Base-by-base conservation (phyloP, 495 filamentous ascomycete genomes). In the Trichoderma gamsii region DNA sequence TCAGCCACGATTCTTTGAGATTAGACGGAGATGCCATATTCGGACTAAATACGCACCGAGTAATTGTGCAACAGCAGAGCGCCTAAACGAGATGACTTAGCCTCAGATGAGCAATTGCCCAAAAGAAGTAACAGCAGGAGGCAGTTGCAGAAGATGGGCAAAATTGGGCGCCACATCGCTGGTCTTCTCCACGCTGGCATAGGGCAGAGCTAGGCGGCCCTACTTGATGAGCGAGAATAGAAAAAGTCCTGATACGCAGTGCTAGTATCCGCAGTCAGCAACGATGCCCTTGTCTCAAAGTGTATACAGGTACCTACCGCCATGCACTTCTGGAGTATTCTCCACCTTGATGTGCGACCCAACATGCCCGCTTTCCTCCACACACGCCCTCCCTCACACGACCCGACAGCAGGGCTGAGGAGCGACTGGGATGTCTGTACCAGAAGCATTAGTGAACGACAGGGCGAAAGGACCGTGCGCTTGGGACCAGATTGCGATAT, bases 401-500 rank as follows among this genome's bases (percentile, higher is more conserved):
- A 61, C 56, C 56, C 56, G 25, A 61, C 56, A 61, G 56, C 56
- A 61, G 56, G 56, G 56, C 56, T 61, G 56, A 61, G 56, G 27
- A 61, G 51, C 56, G 56, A 32, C 56, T 32, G 27, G 56, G 56
- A 61, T 61, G 12, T 32, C 44, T 61, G 12, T 32, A 23, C 56
- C 56, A 61, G 56, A 16, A 61, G 23, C 23, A 29, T 61, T 61
- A 61, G 56, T 61, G 23, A 32, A 61, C 56, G 23, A 27, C 56
- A 61, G 56, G 21, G 56, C 56, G 23, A n/a, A 61, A 25, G 56
- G 56, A 25, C 56, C 56, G 56, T 61, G 56, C 56, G 15, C 27
- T 61, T 25, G 56, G 56, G 56, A 61, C 56, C 56, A 61, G 56
- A 61, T 61, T 61, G 56, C 56, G 56, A 61, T 61, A 25, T 61